phyloP scores from a whole-genome alignment of 345 rosid genomes.

The Cochlearia excelsa region DNA sequence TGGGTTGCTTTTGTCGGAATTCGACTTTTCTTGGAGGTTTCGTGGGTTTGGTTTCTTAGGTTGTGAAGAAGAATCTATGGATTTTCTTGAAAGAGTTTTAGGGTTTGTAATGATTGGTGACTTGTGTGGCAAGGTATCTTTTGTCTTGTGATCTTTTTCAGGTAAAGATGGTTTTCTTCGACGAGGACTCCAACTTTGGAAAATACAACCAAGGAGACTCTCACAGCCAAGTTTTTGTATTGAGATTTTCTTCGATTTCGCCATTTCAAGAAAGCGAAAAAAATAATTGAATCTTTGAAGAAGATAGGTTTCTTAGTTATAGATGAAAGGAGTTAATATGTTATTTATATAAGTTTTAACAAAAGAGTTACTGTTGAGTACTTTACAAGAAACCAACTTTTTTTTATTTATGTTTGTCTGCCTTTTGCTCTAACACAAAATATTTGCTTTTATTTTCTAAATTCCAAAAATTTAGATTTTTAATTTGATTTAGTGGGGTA shows the following conservation, averaged over 20 bases:
- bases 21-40: constrained; percentile 21
- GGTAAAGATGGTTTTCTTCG: constrained; percentile 40
- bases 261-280: constrained; percentile 13
- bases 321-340: constrained; percentile 26
- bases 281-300: constrained; percentile 1
- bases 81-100: constrained; percentile 25
- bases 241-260: constrained; percentile 20
- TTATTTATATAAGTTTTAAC: constrained; percentile 33
- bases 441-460: constrained; percentile 32
- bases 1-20: constrained; percentile 25
- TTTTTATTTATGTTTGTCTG: constrained; percentile 15
- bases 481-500: constrained; percentile 31
- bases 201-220: constrained; percentile 45
- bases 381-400: constrained; percentile 66
- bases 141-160: constrained; percentile 20
- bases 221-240: constrained; percentile 50
- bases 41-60: constrained; percentile 23
- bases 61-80: constrained; percentile 25
- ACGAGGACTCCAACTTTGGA: constrained; percentile 48
- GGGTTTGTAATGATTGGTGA: constrained; percentile 32
- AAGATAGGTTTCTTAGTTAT: constrained; percentile 16
- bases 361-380: constrained; percentile 46
- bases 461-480: constrained; percentile 24
- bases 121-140: constrained; percentile 36
- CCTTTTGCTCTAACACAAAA: constrained; percentile 32